Conservation (phyloP, 148 eudicot species). For the Heliosperma pusillum region DNA sequence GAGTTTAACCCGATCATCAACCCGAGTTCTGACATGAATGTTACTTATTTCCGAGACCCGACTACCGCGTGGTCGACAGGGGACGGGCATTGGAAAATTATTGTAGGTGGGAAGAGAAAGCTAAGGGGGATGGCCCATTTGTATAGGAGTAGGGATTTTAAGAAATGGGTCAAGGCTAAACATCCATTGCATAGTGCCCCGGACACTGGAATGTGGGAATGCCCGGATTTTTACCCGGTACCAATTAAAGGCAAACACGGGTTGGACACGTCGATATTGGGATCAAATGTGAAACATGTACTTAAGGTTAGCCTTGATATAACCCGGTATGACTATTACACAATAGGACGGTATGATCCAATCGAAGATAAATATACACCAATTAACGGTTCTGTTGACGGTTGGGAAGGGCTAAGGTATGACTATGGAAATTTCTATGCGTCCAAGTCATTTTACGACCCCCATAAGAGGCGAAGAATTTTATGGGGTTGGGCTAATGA, state of each 20-base stretch:
- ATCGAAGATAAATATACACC: slow-evolving; percentile 44
- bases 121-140: slow-evolving; percentile 51
- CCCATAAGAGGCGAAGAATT: slow-evolving; percentile 40
- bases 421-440: slow-evolving; percentile 89
- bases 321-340: slow-evolving; percentile 71
- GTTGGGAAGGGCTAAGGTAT: slow-evolving; percentile 72
- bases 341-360: slow-evolving; percentile 43
- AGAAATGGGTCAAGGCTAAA: slow-evolving; percentile 50
- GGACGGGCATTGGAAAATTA: slow-evolving; percentile 50
- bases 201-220: slow-evolving; percentile 69
- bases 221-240: slow-evolving; percentile 81
- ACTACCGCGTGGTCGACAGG: slow-evolving; percentile 53
- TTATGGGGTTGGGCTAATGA: slow-evolving; percentile 85
- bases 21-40: slow-evolving; percentile 40
- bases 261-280: slow-evolving; percentile 41
- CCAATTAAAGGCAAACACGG: slow-evolving; percentile 32
- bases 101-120: slow-evolving; percentile 49
- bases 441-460: slow-evolving; percentile 67
- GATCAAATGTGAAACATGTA: slow-evolving; percentile 48
- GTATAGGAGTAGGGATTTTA: slow-evolving; percentile 58
- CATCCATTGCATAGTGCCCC: slow-evolving; percentile 55
- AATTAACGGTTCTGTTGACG: slow-evolving; percentile 43
- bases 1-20: slow-evolving; percentile 64
- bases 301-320: slow-evolving; percentile 69
- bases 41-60: slow-evolving; percentile 62